Evolutionary conservation across 169 alveolate genomes (phyloP), one percentile per base, ranked within the genome.

Genomic region (Neospora caninum): DNA sequence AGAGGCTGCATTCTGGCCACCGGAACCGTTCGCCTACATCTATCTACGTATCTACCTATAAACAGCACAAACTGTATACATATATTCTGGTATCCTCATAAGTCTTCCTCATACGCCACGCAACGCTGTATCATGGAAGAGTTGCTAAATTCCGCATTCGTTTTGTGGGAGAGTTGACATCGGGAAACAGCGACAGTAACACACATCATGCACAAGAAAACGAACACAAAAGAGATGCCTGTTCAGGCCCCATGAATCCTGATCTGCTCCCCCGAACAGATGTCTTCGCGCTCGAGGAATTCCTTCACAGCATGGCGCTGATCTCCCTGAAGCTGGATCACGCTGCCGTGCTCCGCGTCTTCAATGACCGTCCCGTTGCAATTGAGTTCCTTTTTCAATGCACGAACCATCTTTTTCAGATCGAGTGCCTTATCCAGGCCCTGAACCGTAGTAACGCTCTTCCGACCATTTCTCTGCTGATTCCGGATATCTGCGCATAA

Each of bases 381-480:
- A 94, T 98, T 97, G 96, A 98, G 98, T 94, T 98, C 97, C 80
- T 94, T 82, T 96, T 98, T 98, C 88, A 98, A 96, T 80, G 99
- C 99, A 70, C 98, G 97, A 92, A 98, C 98, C 96, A 98, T 96
- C 94, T 98, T 98, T 95, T 98, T 98, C 94, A 97, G 94, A 96
- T 98, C 99, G 95, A 97, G 98, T 70, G 97, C 97, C 94, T 97
- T 97, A 91, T 97, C 98, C 80, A 98, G 97, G 84, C 99, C 99
- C 96, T 98, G 99, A 91, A 98, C 99, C 70, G 99, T 98, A 84
- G 99, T 98, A 53, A 98, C 98, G 93, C 99, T 98, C 96, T 98
- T 98, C 92, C 99, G 97, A 88, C 99, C 99, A 96, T 98, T 98
- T 54, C 99, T 96, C 96, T 98, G 99, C 96, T 98, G 99, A 96